Base-by-base conservation (phyloP, 2,329 filamentous ascomycete genomes). In the Sclerotiophoma versabilis region DNA sequence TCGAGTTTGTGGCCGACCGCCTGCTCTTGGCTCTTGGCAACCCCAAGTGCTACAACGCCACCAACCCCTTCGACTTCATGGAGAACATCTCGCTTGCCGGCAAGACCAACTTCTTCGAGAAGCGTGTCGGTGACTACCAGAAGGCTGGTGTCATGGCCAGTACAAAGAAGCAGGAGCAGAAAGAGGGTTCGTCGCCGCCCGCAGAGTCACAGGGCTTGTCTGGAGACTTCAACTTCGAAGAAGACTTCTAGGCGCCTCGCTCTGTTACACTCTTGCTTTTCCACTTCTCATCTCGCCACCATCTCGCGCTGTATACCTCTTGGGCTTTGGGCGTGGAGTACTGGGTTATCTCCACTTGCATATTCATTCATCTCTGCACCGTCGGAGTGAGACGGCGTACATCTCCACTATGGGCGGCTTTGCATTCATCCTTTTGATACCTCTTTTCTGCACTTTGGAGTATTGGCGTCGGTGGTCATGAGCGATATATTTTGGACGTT, bases 101-200 rank as follows among this genome's bases (percentile, higher is more conserved):
- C 79, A 99, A 99, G 90, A 99, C 95, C 77, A 99, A 99, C 87
- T 99, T 99, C 87, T 99, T 99, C 77, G 95, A 99, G 89, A 99
- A 99, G 90, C 92, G 95, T 69, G 95, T 99, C 53, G 95, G 89
- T 76, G 95, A 99, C 74, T 99, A 99, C 86, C 95, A 99, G 81
- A 99, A 99, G 86, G 93, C 95, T 30, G 95, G 95, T 83, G 93
- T 99, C 77, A 96, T 99, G 92, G 89, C 89, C 72, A 93, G 90
- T 81, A 90, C 88, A 68, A 92, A 92, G 82, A 89, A 90, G 79
- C 65, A 71, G 47, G 88, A 89, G 76, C 76, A 75, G 62, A 73
- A 76, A 9, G 77, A 74, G 56, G 77, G 80, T 68, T 73, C 49
- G 48, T 71, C 48, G 64, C 77, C 60, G 80, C 76, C 75, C 5